phyloP scores from a whole-genome alignment of 805 yeast species.

The Kazachstania psychrophila region DNA sequence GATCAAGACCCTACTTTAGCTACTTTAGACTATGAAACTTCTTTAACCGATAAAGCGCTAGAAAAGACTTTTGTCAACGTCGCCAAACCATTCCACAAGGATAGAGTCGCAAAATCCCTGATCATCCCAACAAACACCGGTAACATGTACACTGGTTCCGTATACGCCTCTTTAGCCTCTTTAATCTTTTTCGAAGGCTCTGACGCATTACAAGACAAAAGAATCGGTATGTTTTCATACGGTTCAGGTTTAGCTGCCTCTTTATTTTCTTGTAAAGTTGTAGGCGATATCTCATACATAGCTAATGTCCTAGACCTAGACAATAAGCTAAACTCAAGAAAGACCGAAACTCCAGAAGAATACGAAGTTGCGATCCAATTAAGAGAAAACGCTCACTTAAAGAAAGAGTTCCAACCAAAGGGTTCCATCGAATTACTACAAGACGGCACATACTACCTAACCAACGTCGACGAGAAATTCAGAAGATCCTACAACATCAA shows the following conservation, averaged over 20 bases:
- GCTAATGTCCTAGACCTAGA: constrained; percentile 58
- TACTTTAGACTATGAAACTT: constrained; percentile 57
- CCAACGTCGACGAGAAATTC: constrained; percentile 75
- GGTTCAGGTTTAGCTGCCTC: constrained; percentile 97
- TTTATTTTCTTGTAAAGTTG: constrained; percentile 67
- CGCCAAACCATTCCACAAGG: constrained; percentile 58
- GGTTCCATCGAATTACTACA: constrained; percentile 69
- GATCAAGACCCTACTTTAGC: constrained; percentile 46
- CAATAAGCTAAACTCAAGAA: constrained; percentile 54
- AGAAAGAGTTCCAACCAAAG: constrained; percentile 67
- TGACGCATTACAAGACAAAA: constrained; percentile 67
- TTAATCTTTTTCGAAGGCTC: constrained; percentile 65
- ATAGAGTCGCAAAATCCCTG: constrained; percentile 71
- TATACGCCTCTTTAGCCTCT: constrained; percentile 80
- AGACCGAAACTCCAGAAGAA: constrained; percentile 59
- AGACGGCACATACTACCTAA: constrained; percentile 75
- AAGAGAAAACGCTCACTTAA: constrained; percentile 84
- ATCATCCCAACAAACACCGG: constrained; percentile 93
- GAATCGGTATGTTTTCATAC: constrained; percentile 89
- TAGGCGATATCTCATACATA: constrained; percentile 69
- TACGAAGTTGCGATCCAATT: constrained; percentile 73
- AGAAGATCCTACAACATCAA: constrained; percentile 73
- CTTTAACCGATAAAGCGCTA: constrained; percentile 67
- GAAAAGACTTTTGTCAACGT: constrained; percentile 79
- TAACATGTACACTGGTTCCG: constrained; percentile 94